A percentile compares a stretch with the other conserved stretches of the same genome.
Evolutionary conservation across 2,329 filamentous ascomycete genomes (phyloP).

Genomic region (Rutstroemia sp.): DNA sequence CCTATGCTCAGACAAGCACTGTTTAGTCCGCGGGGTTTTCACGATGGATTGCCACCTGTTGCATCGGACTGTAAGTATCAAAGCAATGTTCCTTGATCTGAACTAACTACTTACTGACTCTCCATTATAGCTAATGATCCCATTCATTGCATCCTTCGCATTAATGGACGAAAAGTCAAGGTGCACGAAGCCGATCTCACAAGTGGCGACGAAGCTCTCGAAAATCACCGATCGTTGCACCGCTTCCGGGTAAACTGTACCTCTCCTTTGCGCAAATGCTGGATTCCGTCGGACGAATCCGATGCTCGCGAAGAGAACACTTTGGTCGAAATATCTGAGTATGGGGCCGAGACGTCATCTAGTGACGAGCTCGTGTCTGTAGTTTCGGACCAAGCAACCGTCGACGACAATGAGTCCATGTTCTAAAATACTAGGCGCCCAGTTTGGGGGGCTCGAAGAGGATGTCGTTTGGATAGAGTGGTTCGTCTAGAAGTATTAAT

Average conservation of each 20-base stretch:
- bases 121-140: neutral
- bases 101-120: neutral
- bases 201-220: neutral
- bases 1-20: no score
- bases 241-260: neutral
- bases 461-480: no score
- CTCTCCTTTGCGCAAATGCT: neutral
- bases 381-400: no score
- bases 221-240: neutral
- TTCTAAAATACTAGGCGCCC: no score
- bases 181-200: neutral
- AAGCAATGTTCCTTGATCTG: neutral
- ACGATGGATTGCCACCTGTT: no score
- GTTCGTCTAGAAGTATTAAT: no score
- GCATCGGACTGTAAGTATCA: no score
- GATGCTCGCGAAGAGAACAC: neutral
- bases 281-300: neutral
- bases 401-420: no score
- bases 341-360: neutral
- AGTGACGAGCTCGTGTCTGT: no score
- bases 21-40: no score
- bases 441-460: no score
- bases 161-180: neutral
- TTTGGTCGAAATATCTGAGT: neutral
- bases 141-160: neutral